Percentiles rank a stretch among this genome's conserved stretches.
Conservation (phyloP, 1,284 basidiomycete species). For the Xanthoconium separans region DNA sequence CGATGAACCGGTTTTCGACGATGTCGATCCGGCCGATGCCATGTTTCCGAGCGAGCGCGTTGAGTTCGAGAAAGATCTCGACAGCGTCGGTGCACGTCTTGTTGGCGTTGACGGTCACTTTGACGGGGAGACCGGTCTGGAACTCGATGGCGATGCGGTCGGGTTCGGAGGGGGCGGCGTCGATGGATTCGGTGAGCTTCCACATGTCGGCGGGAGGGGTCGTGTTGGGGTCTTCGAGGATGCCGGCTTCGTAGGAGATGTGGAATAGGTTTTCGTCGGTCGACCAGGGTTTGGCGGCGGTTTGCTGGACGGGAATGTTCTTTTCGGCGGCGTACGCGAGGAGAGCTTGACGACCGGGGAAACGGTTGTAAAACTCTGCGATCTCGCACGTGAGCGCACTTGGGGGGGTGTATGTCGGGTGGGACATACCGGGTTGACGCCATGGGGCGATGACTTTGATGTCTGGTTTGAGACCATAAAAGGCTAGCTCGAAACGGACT, state of each 20-base stretch:
- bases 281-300: slow-evolving; percentile 97
- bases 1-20: slow-evolving; percentile 99
- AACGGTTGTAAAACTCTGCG: slow-evolving; percentile 94
- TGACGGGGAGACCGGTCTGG: slow-evolving; percentile 81
- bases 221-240: slow-evolving; percentile 94
- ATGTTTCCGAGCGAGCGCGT: slow-evolving; percentile 91
- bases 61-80: slow-evolving; percentile 92
- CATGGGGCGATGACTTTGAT: slow-evolving; percentile 99
- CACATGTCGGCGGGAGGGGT: slow-evolving; percentile 99
- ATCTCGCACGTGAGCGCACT: not conserved
- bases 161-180: slow-evolving; percentile 79
- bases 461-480: slow-evolving; percentile 97
- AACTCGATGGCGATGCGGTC: slow-evolving; percentile 88
- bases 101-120: slow-evolving; percentile 55
- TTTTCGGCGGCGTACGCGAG: slow-evolving; percentile 89
- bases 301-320: slow-evolving; percentile 93
- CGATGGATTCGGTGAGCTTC: slow-evolving; percentile 90
- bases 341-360: slow-evolving; percentile 92
- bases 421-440: slow-evolving; percentile 78
- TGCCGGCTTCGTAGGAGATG: slow-evolving; percentile 99
- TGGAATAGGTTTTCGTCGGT: slow-evolving; percentile 99
- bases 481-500: slow-evolving; percentile 98
- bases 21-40: slow-evolving; percentile 98
- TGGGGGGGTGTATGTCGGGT: not conserved
- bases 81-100: slow-evolving; percentile 87